Conservation (phyloP, 805 yeast species). For the Clavispora phyllophila region DNA sequence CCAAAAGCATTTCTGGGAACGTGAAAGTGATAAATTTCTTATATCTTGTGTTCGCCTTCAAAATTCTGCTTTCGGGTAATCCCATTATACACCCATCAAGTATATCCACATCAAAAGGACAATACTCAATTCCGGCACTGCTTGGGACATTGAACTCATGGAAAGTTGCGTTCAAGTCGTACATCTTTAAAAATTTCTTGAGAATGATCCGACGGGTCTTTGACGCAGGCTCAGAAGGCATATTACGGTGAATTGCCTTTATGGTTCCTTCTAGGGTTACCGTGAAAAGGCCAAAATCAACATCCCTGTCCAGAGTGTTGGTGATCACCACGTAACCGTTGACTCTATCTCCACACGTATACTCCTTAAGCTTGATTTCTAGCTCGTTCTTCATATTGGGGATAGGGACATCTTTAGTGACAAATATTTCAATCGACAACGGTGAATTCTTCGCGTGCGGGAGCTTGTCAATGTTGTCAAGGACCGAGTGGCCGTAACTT, state of each 20-base stretch:
- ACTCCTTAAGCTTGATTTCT: constrained; percentile 43
- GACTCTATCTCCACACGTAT: constrained; percentile 37
- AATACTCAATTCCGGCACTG: constrained; percentile 46
- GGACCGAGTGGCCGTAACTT: constrained; percentile 40
- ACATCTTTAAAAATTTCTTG: constrained; percentile 55
- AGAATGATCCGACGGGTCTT: constrained; percentile 29
- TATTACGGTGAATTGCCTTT: constrained; percentile 14
- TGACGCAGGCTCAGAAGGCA: constrained; percentile 20
- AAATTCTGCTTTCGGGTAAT: constrained; percentile 42
- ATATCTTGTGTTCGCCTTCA: constrained; percentile 46
- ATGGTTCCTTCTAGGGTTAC: constrained; percentile 30
- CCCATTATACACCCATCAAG: constrained; percentile 47
- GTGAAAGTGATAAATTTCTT: constrained; percentile 57
- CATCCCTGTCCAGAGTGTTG: constrained; percentile 40
- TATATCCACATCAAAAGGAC: constrained; percentile 38
- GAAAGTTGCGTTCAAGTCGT: constrained; percentile 55
- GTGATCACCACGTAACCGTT: constrained; percentile 44
- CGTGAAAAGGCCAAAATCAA: constrained; percentile 41
- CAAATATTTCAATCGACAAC: constrained; percentile 43
- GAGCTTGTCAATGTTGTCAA: constrained; percentile 48
- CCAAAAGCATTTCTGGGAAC: constrained; percentile 50
- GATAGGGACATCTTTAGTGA: constrained; percentile 48
- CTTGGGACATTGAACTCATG: constrained; percentile 46
- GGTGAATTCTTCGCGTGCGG: constrained; percentile 41
- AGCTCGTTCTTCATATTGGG: constrained; percentile 37